A percentile compares a stretch with the other conserved stretches of the same genome.
phyloP scores from a whole-genome alignment of 495 filamentous ascomycete species.

The Pseudoneurospora amorphoporcata region DNA sequence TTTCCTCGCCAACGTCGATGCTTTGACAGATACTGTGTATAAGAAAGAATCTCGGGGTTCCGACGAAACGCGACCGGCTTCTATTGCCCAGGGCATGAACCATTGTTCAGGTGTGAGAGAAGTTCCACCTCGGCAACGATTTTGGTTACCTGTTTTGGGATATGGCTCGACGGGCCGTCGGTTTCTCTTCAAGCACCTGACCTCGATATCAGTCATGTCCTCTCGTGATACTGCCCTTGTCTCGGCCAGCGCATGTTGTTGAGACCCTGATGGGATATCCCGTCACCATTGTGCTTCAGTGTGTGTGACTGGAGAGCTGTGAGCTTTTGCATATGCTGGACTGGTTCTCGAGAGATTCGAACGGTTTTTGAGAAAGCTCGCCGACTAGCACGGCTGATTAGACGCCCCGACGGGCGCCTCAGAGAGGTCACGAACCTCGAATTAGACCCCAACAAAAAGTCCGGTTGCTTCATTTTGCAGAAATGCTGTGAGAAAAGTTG shows the following conservation, averaged over 20 bases:
- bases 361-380: neutral
- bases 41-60: neutral
- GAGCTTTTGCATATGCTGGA: neutral
- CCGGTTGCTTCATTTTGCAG: neutral
- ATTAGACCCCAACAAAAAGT: neutral
- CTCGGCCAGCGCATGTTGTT: neutral
- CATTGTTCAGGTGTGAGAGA: neutral
- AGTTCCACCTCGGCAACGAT: neutral
- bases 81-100: neutral
- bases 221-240: neutral
- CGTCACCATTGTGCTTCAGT: neutral
- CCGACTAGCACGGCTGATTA: neutral
- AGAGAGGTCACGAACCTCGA: neutral
- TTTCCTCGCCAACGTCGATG: neutral
- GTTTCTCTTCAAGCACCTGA: neutral
- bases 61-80: neutral
- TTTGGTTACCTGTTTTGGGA: neutral
- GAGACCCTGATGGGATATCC: neutral
- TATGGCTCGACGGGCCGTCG: neutral
- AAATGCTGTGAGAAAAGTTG: neutral
- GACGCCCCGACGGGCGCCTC: neutral
- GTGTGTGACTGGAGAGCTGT: neutral
- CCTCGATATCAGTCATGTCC: neutral
- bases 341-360: neutral
- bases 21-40: neutral